Conservation (phyloP, 148 eudicot species). For the Rhododendron ferrugineum region DNA sequence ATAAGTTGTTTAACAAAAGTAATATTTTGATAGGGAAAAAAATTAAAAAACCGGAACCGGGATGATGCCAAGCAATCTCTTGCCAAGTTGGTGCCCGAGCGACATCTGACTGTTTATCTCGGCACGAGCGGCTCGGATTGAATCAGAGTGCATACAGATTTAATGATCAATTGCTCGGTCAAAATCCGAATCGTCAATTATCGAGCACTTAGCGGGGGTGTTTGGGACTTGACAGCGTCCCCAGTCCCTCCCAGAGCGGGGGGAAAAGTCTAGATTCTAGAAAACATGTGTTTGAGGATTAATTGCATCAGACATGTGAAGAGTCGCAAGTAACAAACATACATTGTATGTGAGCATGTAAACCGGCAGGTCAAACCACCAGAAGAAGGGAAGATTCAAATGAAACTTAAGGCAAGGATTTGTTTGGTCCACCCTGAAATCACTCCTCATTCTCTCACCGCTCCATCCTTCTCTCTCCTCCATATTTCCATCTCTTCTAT, state of each 20-base stretch:
- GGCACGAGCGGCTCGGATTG: rapidly evolving
- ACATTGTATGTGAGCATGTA: background rate
- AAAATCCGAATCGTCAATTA: no score
- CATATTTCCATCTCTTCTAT: background rate
- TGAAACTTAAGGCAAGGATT: background rate
- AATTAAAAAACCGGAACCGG: background rate
- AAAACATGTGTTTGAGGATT: background rate
- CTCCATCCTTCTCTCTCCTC: background rate
- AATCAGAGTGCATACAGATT: no score
- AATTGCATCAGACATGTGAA: background rate
- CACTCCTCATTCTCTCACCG: background rate
- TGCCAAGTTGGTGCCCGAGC: rapidly evolving
- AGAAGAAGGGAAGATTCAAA: background rate
- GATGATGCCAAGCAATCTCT: no score
- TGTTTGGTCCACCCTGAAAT: background rate
- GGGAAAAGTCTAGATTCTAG: background rate
- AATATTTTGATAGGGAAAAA: no score
- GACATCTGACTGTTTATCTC: no score
- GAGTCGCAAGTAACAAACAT: background rate
- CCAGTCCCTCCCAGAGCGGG: no score
- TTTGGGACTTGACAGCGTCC: no score
- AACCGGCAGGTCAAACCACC: background rate
- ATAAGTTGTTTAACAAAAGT: background rate
- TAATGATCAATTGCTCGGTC: no score
- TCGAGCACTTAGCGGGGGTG: no score